Base-by-base conservation (phyloP, 306 rosid genomes). In the Rosa multiflora region DNA sequence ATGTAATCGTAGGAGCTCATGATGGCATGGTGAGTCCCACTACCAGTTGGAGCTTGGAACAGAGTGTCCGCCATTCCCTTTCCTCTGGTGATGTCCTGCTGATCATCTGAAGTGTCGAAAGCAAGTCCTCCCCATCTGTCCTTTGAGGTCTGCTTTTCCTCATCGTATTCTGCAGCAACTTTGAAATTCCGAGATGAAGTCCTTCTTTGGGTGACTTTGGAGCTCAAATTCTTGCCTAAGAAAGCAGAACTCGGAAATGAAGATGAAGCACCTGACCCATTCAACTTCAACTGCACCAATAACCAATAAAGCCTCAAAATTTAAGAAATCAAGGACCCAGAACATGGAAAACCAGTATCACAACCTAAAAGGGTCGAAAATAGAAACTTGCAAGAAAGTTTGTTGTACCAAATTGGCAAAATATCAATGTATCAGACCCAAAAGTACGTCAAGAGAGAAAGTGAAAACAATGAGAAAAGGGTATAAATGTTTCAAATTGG, bases 91-190 rank as follows among this genome's bases (percentile, higher is more conserved):
- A 93, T 91, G 55, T 93, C 98, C 46, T 93, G 98, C 63, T 93
- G 98, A 73, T 93, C 97, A 85, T 93, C 98, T 43, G 98, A 93
- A 42, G 61, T 85, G 85, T 93, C 97, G 20, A n/a, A 72, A 29
- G 89, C 92, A 63, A 93, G 92, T 43, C 98, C 98, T 26, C 76
- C 85, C 98, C 98, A 94, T 83, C 81, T 89, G 78, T 91, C 97
- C 79, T 87, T 86, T 12, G 82, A 71, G 48, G 85, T 91, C 78
- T 91, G 97, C 82, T 90, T 90, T 82, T 81, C 84, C 70, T 90
- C 93, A 8, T 88, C 81, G 12, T 83, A 82, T 44, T 89, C 81
- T 2, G 88, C 87, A 72, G 68, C 11, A 75, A 84, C 80, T 83
- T 81, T 87, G n/a, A 88, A 87, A 73, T 58, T 88, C 74, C 90